Evolutionary conservation across 1,284 basidiomycete species (phyloP).

Genomic region (Macrocystidia cucumis): DNA sequence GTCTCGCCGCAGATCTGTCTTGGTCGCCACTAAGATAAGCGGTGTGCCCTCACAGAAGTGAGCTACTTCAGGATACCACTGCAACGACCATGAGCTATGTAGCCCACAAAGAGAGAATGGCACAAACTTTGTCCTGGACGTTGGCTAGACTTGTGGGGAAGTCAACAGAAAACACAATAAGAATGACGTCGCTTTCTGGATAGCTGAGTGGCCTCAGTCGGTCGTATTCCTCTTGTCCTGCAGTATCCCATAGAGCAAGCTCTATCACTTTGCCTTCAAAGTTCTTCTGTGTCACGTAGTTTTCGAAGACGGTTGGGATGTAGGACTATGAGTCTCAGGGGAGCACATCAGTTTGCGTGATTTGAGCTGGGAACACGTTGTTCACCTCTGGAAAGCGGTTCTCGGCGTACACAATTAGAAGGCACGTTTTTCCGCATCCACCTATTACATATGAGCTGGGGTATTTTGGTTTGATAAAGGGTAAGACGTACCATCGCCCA

Average conservation of each 20-base stretch:
- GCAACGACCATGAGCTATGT: conserved; percentile 7
- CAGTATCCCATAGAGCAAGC: conserved; percentile 96
- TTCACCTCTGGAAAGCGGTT: conserved; percentile 95
- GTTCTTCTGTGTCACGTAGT: conserved; percentile 87
- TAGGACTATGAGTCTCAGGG: conserved; percentile 61
- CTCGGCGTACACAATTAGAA: conserved; percentile 93
- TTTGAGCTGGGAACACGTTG: conserved; percentile 10
- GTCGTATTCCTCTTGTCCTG: conserved; percentile 98
- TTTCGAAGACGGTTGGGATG: conserved; percentile 98
- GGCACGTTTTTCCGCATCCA: conserved; percentile 85
- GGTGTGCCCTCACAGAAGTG: conserved; percentile 97
- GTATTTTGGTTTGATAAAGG: background rate
- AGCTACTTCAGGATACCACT: conserved; percentile 98
- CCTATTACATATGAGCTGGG: conserved; percentile 28
- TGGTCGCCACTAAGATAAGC: conserved; percentile 88
- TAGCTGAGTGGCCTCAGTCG: conserved; percentile 90
- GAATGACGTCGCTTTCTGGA: conserved; percentile 93
- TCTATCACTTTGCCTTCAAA: conserved; percentile 90
- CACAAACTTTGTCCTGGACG: conserved; percentile 83
- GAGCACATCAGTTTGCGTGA: conserved; percentile 11
- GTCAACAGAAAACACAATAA: conserved; percentile 96
- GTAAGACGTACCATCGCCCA: conserved; percentile 69
- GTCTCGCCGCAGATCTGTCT: conserved; percentile 88
- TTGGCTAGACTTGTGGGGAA: conserved; percentile 93
- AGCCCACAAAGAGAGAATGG: conserved; percentile 5